A percentile compares a stretch with the other conserved stretches of the same genome.
phyloP scores from a whole-genome alignment of 495 filamentous ascomycete species.

The Bombardia bombarda region DNA sequence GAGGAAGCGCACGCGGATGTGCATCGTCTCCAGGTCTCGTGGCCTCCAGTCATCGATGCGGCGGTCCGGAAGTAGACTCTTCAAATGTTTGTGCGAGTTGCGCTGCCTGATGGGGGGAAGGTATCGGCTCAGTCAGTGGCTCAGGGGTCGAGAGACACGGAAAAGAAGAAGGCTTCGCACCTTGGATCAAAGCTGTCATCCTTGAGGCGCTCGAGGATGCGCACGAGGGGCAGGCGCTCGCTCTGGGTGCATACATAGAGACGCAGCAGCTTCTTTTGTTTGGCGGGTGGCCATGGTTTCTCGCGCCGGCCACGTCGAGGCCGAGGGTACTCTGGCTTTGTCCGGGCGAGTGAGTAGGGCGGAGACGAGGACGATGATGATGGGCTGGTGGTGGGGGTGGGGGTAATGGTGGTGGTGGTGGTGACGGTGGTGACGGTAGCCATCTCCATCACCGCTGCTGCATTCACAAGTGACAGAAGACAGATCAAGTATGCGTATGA shows the following conservation, averaged over 20 bases:
- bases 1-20: slow-evolving; percentile 22
- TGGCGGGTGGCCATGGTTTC: slow-evolving; percentile 25
- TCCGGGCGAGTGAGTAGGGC: not conserved
- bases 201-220: slow-evolving; percentile 24
- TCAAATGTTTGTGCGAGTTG: slow-evolving; percentile 28
- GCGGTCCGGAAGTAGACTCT: slow-evolving; percentile 24
- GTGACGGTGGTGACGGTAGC: not conserved
- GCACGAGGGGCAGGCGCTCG: slow-evolving; percentile 24
- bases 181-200: slow-evolving; percentile 26
- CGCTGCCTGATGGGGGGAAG: slow-evolving; percentile 15
- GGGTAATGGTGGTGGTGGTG: not conserved
- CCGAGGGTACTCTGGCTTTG: not conserved
- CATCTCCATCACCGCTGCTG: not conserved
- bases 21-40: slow-evolving; percentile 22
- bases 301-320: slow-evolving; percentile 22
- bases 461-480: not conserved
- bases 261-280: slow-evolving; percentile 24
- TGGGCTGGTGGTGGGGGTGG: too few relatives aligned
- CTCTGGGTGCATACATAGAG: slow-evolving; percentile 29
- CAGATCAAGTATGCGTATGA: not conserved
- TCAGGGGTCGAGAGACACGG: too few relatives aligned
- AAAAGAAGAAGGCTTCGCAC: slow-evolving; percentile 5
- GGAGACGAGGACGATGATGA: not conserved
- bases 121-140: not conserved
- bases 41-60: slow-evolving; percentile 29